Conservation (phyloP, 108 stramenopile species). For the Nitzschia inconspicua region DNA sequence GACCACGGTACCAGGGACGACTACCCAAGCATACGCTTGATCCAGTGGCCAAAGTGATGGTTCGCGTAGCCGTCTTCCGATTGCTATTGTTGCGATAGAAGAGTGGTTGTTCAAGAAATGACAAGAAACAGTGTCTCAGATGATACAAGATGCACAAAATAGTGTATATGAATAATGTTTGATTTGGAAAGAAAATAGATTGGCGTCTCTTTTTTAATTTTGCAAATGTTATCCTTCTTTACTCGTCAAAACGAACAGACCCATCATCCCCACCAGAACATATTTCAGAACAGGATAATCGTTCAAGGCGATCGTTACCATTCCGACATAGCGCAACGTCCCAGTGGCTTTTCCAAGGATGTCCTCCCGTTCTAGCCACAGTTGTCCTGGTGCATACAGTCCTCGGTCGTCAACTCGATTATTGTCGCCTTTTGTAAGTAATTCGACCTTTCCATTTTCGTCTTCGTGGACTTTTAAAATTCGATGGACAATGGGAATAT, state of each 20-base stretch:
- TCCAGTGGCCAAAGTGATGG: slow-evolving; percentile 1
- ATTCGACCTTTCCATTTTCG: slow-evolving; percentile 79
- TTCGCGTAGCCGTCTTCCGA: slow-evolving; percentile 10
- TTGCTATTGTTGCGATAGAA: background rate
- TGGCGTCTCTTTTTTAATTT: background rate
- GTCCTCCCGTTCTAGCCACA: slow-evolving; percentile 97
- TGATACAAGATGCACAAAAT: no score
- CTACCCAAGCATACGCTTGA: no score
- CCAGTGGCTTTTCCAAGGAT: slow-evolving; percentile 96
- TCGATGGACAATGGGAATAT: slow-evolving; percentile 99
- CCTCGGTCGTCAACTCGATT: slow-evolving; percentile 99
- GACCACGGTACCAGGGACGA: no score
- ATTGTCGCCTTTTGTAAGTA: slow-evolving; percentile 99
- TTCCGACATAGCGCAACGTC: slow-evolving; percentile 95
- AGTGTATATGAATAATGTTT: no score
- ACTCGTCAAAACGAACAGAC: slow-evolving; percentile 96
- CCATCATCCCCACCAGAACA: slow-evolving; percentile 98
- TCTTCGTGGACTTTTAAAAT: slow-evolving; percentile 96
- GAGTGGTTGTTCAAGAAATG: no score
- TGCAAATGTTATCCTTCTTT: slow-evolving; percentile 81
- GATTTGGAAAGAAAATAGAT: no score
- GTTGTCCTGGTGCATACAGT: slow-evolving; percentile 98
- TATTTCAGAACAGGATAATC: slow-evolving; percentile 99
- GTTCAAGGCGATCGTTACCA: slow-evolving; percentile 99
- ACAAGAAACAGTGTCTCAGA: no score